Conservation (phyloP, 2,329 filamentous ascomycete species). For the Nemania sp. region DNA sequence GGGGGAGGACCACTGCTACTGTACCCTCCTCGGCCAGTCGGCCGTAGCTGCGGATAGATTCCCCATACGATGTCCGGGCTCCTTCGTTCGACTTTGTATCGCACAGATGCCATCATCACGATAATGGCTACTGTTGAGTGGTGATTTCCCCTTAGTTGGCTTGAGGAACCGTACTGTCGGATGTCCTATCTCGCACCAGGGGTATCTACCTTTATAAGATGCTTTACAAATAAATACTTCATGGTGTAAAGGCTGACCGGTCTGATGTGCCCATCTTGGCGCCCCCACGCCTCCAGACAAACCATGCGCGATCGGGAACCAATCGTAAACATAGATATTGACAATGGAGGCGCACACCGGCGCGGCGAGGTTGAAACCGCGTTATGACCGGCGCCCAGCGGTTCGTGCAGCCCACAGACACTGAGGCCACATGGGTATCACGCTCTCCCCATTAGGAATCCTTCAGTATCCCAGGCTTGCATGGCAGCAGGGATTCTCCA, state of each 20-base stretch:
- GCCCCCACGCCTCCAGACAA: slow-evolving; percentile 12
- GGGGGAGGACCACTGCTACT: too few species aligned
- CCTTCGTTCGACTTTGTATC: too few species aligned
- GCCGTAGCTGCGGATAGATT: too few species aligned
- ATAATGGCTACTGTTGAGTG: too few species aligned
- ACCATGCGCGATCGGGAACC: not conserved
- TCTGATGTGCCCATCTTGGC: slow-evolving; percentile 1
- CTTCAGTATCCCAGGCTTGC: slow-evolving; percentile 9
- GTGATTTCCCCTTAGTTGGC: too few species aligned
- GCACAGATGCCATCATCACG: too few species aligned
- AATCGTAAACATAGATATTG: not conserved
- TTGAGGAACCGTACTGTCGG: too few species aligned
- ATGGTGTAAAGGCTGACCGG: not conserved
- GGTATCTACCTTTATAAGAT: not conserved
- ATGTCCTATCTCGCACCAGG: not conserved
- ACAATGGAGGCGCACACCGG: too few species aligned
- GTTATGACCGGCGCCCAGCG: not conserved
- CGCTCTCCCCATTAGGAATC: slow-evolving; percentile 1
- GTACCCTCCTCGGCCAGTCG: too few species aligned
- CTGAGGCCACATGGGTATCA: slow-evolving; percentile 9
- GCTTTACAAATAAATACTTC: not conserved
- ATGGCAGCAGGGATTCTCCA: slow-evolving; percentile 22
- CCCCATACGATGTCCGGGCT: too few species aligned
- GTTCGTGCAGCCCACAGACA: slow-evolving; percentile 4
- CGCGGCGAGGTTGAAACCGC: slow-evolving; percentile 3